Base-by-base conservation (phyloP, 2,329 filamentous ascomycete genomes). In the Fusarium citri region DNA sequence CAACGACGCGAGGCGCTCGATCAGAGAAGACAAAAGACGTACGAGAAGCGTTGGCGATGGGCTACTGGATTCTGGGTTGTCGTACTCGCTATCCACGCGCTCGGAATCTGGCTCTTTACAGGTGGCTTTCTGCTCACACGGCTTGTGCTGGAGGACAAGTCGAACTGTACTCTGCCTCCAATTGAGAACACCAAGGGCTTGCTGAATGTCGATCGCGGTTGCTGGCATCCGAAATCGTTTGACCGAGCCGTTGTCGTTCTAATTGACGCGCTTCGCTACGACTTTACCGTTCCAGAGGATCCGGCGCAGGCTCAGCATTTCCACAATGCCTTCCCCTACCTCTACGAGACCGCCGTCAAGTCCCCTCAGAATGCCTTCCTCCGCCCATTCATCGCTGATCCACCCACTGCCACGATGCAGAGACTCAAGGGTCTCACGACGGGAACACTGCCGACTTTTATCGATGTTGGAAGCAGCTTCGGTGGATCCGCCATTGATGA, bases 221-320 rank as follows among this genome's bases (percentile, higher is more conserved):
- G 96, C 85, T 99, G 96, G 96, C 94, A 98, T 78, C 93, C 94
- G 34, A 97, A 94, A 82, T 93, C 90, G 3, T 99, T 98, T 78
- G 89, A 97, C 68, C 96, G 94, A 78, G 94, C 95, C 14, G 90
- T 99, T 48, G 87, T 99, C 25, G 88, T 99, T 59, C 83, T 99
- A 53, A 92, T 99, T 61, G 96, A 99, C 80, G 96, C 96, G 55
- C 86, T 99, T 62, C 91, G 96, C 64, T 99, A 99, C 81, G 96
- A 99, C 80, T 99, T 99, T 75, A 97, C 95, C 0, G 89, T 98
- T 14, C 96, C 96, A 1, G 81, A 84, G 46, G 82, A 87, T 60
- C 59, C 74, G n/a, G 71, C 74, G 45, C 67, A 72, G 34, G 73
- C 77, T 80, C 85, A 72, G 76, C 77, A 77, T 25, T 99, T 93